phyloP scores from a whole-genome alignment of 306 rosid species.

The Hylodesmum podocarpum region DNA sequence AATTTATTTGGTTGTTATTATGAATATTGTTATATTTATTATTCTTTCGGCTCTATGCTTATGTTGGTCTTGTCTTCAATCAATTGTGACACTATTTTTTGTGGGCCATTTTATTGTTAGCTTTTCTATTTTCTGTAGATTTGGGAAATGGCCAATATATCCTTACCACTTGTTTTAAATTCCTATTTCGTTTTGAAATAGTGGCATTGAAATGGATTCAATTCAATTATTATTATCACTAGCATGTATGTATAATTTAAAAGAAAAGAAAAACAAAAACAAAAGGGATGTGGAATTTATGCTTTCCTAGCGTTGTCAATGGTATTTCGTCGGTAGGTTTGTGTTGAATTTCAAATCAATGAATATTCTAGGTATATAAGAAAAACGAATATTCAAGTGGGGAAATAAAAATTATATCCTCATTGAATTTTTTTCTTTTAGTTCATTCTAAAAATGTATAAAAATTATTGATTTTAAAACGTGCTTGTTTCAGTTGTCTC shows the following conservation, averaged over 20 bases:
- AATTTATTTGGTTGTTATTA: not conserved
- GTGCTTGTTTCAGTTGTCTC: not conserved
- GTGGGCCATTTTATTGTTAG: not conserved
- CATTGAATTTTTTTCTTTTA: not conserved
- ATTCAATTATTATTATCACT: not conserved
- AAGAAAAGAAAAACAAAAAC: not conserved
- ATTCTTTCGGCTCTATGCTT: not conserved
- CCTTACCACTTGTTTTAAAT: constrained; percentile 30
- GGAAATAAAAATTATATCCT: not conserved
- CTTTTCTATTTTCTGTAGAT: not conserved
- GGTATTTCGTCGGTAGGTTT: not conserved
- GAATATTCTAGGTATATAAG: not conserved
- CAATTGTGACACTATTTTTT: not conserved
- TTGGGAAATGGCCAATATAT: not conserved
- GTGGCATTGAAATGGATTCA: not conserved
- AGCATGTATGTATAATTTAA: not conserved
- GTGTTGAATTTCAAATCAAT: constrained; percentile 18
- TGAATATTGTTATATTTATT: not conserved
- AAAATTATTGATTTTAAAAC: not conserved
- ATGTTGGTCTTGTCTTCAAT: not conserved
- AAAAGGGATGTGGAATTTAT: not conserved
- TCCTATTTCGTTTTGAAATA: not conserved
- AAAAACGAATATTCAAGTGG: not conserved
- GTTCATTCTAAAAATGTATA: not conserved
- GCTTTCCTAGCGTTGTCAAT: not conserved